phyloP scores from a whole-genome alignment of 306 rosid species.

The Sicyos baderoa region DNA sequence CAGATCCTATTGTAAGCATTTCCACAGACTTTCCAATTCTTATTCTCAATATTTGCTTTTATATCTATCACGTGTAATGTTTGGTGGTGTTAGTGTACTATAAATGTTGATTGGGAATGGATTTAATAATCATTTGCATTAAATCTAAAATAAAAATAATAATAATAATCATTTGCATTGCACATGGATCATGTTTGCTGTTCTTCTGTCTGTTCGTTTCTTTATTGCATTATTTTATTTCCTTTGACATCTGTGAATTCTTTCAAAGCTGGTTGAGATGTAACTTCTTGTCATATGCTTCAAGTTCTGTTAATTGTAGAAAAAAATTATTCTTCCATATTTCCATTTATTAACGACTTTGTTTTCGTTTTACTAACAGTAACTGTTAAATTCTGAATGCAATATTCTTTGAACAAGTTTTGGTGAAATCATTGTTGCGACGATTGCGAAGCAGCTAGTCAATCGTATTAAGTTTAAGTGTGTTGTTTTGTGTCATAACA shows the following conservation, averaged over 20 bases:
- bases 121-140: slow-evolving; percentile 17
- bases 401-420: background rate
- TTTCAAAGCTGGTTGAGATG: background rate
- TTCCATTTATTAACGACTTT: background rate
- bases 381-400: background rate
- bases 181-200: slow-evolving; percentile 13
- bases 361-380: background rate
- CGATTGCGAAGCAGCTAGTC: background rate
- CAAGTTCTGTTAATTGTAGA: background rate
- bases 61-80: background rate
- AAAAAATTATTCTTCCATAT: slow-evolving; percentile 8
- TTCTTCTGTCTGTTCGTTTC: background rate
- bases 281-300: background rate
- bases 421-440: background rate
- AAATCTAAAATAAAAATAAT: too few species aligned
- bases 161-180: slow-evolving; percentile 17
- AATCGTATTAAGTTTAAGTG: background rate
- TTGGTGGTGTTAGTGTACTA: background rate
- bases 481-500: slow-evolving; percentile 25
- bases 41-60: slow-evolving; percentile 12
- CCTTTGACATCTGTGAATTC: background rate
- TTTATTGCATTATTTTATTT: background rate
- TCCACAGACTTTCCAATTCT: slow-evolving; percentile 17
- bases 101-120: slow-evolving; percentile 11
- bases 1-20: slow-evolving; percentile 85